Conservation (phyloP, 768 basidiomycete genomes). For the Trichaptum fuscoviolaceum region DNA sequence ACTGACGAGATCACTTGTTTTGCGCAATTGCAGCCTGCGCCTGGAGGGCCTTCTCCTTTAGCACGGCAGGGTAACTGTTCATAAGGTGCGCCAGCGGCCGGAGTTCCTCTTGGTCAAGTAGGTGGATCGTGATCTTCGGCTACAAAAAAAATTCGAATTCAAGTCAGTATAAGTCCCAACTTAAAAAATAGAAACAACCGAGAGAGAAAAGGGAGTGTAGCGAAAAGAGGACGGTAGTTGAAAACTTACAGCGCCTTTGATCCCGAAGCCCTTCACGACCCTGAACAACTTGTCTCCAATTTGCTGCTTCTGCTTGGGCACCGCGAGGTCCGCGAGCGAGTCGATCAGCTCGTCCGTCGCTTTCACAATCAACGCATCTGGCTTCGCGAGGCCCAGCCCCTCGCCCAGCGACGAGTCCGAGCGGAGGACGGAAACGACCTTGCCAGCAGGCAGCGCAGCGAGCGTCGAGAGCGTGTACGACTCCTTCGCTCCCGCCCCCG, state of each 20-base stretch:
- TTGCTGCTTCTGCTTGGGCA: conserved; percentile 67
- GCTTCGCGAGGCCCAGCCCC: conserved; percentile 55
- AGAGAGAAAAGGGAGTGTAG: not conserved
- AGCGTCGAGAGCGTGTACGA: conserved; percentile 65
- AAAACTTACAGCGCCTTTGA: conserved; percentile 67
- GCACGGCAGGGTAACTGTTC: conserved; percentile 77
- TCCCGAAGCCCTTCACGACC: conserved; percentile 67
- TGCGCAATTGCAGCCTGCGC: conserved; percentile 13
- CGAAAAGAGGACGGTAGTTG: not conserved
- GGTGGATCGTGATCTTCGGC: conserved; percentile 80
- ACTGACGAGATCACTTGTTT: conserved; percentile 16
- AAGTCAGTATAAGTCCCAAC: too few relatives aligned
- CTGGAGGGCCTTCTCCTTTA: conserved; percentile 68
- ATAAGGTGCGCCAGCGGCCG: conserved; percentile 78
- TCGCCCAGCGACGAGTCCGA: conserved; percentile 38
- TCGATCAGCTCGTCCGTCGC: conserved; percentile 73
- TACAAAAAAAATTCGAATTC: conserved; percentile 21
- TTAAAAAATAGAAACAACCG: conserved; percentile 6
- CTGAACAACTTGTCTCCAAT: conserved; percentile 76
- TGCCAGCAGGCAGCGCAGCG: conserved; percentile 65
- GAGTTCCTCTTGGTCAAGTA: conserved; percentile 83
- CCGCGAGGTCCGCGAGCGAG: conserved; percentile 47
- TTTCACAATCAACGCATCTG: conserved; percentile 62
- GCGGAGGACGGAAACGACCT: conserved; percentile 65
- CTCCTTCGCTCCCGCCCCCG: conserved; percentile 17